These are phyloP conservation scores for Geotrichum fermentans DNA, from an alignment of 1,139 yeast species.

Conservation along the genomic window DNA sequence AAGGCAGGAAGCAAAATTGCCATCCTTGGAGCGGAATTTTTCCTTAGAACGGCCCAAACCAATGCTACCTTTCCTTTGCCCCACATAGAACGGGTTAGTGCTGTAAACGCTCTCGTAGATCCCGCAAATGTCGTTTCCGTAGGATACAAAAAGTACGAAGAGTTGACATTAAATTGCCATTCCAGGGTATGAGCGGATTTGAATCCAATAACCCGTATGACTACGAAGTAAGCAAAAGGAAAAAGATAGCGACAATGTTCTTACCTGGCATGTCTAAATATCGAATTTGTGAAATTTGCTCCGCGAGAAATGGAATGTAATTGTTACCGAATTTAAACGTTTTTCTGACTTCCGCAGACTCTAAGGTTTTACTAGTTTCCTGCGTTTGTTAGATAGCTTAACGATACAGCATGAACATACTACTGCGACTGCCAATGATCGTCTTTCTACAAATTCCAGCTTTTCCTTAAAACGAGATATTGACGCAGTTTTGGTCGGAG, in stretches of 20 bases:
- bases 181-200: constrained; percentile 38
- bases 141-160: constrained; percentile 59
- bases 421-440: constrained; percentile 37
- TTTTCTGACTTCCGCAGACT: constrained; percentile 37
- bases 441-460: constrained; percentile 46
- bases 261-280: constrained; percentile 39
- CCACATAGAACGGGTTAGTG: constrained; percentile 59
- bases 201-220: constrained; percentile 63
- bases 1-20: constrained; percentile 58
- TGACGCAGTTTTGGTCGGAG: constrained; percentile 42
- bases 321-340: constrained; percentile 47
- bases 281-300: constrained; percentile 37
- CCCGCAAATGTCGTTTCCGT: constrained; percentile 54
- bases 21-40: constrained; percentile 52
- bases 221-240: not conserved
- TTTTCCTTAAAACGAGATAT: constrained; percentile 34
- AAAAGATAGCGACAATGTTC: not conserved
- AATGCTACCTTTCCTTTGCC: constrained; percentile 54
- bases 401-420: not conserved
- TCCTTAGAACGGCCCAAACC: constrained; percentile 64
- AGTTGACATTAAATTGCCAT: constrained; percentile 46
- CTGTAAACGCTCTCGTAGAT: constrained; percentile 61
- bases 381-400: not conserved
- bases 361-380: constrained; percentile 44
- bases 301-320: constrained; percentile 40